Conservation (phyloP, 2,329 filamentous ascomycete species). For the Fonsecaea pedrosoi region DNA sequence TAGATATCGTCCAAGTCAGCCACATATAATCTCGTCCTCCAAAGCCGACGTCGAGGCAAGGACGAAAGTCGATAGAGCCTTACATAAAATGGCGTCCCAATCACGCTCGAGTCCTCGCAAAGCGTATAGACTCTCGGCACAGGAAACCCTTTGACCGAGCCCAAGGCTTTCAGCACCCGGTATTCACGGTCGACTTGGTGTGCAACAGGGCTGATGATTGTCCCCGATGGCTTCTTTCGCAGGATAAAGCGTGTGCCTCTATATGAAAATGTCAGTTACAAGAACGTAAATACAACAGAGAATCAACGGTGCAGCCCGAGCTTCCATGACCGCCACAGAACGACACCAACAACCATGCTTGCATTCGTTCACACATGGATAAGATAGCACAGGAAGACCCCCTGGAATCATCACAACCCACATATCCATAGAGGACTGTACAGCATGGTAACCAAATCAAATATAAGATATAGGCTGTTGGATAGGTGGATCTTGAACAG, state of each 20-base stretch:
- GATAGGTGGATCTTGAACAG: not conserved
- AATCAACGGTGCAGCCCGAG: not conserved
- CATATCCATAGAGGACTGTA: too few species aligned
- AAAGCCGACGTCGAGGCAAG: not conserved
- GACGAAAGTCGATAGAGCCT: not conserved
- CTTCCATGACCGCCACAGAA: not conserved
- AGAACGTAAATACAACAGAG: too few species aligned
- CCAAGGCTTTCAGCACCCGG: slow-evolving; percentile 77
- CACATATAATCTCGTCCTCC: not conserved
- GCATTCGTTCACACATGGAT: not conserved
- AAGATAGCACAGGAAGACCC: too few species aligned
- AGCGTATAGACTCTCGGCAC: slow-evolving; percentile 77
- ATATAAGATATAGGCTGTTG: not conserved
- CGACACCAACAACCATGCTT: not conserved
- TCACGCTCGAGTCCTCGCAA: slow-evolving; percentile 73
- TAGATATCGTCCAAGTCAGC: slow-evolving; percentile 4
- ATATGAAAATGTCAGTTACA: not conserved
- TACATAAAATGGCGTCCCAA: slow-evolving; percentile 86
- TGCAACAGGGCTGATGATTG: slow-evolving; percentile 80
- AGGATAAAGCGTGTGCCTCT: slow-evolving; percentile 73
- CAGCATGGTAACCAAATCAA: not conserved
- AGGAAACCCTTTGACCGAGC: slow-evolving; percentile 70
- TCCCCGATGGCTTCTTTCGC: slow-evolving; percentile 89
- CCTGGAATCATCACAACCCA: too few species aligned
- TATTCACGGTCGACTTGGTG: slow-evolving; percentile 91